These are phyloP conservation scores for Chaetomium globosum DNA, from an alignment of 2,329 filamentous ascomycete genomes.

Conservation along the genomic window DNA sequence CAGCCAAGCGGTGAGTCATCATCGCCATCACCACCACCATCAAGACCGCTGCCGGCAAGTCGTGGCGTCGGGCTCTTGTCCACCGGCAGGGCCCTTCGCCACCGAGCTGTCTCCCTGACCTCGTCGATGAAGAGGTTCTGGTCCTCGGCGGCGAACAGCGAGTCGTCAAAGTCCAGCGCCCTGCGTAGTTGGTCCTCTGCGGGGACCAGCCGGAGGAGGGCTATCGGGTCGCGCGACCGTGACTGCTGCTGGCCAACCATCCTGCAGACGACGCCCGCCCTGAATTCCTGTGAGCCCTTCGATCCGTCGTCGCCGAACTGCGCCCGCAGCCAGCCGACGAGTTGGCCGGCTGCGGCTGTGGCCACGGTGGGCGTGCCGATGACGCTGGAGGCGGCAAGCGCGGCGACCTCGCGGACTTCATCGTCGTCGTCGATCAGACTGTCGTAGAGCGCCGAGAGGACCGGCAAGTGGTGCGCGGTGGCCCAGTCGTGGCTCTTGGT, in stretches of 20 bases:
- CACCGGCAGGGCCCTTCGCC: slow-evolving; percentile 52
- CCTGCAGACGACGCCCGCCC: slow-evolving; percentile 46
- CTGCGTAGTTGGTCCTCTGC: slow-evolving; percentile 47
- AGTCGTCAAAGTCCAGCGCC: slow-evolving; percentile 60
- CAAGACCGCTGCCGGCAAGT: background rate
- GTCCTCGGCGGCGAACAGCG: slow-evolving; percentile 84
- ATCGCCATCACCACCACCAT: too few species aligned
- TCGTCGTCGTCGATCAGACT: slow-evolving; percentile 88
- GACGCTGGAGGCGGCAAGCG: slow-evolving; percentile 52
- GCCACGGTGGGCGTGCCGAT: slow-evolving; percentile 50
- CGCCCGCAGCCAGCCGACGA: slow-evolving; percentile 49
- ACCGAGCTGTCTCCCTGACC: slow-evolving; percentile 70
- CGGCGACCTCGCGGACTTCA: slow-evolving; percentile 72
- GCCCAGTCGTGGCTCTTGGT: slow-evolving; percentile 36
- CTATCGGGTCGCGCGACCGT: background rate
- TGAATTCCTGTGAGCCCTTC: slow-evolving; percentile 41
- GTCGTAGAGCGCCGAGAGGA: slow-evolving; percentile 71
- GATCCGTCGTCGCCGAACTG: slow-evolving; percentile 40
- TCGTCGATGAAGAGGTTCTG: slow-evolving; percentile 94
- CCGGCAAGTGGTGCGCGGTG: slow-evolving; percentile 53
- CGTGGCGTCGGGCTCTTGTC: slow-evolving; percentile 7
- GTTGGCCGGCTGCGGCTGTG: slow-evolving; percentile 50
- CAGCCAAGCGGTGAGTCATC: slow-evolving; percentile 9
- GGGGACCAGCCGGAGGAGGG: slow-evolving; percentile 34
- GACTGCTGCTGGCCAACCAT: slow-evolving; percentile 43